Evolutionary conservation across 805 yeast genomes (phyloP), one percentile per base, ranked within the genome.

Genomic region (Lipomyces orientalis): DNA sequence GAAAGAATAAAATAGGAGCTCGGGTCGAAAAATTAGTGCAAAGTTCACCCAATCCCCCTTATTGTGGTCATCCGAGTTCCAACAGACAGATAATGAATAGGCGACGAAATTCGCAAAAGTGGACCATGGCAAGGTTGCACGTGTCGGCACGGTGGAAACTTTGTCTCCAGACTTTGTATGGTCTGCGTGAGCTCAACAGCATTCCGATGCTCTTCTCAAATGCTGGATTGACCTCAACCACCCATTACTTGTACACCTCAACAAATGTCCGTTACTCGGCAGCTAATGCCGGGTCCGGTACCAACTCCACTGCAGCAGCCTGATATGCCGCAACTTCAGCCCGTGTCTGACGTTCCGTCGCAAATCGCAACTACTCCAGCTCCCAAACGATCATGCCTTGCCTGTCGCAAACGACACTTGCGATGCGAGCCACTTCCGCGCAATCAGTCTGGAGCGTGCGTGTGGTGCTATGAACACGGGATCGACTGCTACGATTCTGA

Each of bases 401-500:
- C 66, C 39, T 64, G 66, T 34, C 58, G 66, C n/a, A 64, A 64
- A 31, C 62, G 66, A 10, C 66, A 64, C 34, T 37, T 64, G 33
- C 62, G 60, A 31, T 64, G 66, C 54, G 58, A 64, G 37, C 66
- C 66, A 2, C 52, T 54, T 3, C 62, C 39, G 10, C 54, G 46
- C 22, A 64, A 46, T 33, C 66, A 58, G 39, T 46, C 52, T 34
- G 66, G 66, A 29, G 60, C 63, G 14, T 64, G 66, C 54, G 63
- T 60, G 12, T 64, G 66, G 66, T 64, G 66, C 59, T 64, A 58
- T 58, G 60, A 64, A 39, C 66, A 64, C 34, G 66, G 66, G 7
- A 54, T 64, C 34, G 66, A 64, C 58, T 64, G 66, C 59, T 64
- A 58, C 60, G 62, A 64, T 34, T 64, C 63, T n/a, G 66, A 64